These are phyloP conservation scores for Skeletonema marinoi DNA, from an alignment of 108 stramenopile genomes.

Conservation along the genomic window DNA sequence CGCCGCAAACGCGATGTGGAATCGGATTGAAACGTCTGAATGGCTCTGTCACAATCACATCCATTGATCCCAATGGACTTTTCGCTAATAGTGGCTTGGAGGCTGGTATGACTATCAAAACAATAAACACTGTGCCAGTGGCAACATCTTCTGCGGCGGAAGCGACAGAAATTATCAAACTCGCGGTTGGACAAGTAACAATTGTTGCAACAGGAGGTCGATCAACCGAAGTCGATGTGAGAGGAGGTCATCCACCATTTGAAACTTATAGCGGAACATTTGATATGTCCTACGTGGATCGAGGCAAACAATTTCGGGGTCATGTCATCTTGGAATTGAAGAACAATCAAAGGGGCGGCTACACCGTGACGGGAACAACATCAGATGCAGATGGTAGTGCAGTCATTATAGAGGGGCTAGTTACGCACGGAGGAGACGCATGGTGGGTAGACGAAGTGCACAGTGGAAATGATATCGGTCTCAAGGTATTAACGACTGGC, in stretches of 20 bases:
- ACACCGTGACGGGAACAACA: conserved; percentile 16
- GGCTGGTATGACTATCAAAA: background rate
- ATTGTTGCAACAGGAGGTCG: background rate
- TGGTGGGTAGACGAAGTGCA: conserved; percentile 36
- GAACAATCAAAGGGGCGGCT: conserved; percentile 10
- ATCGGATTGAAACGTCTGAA: background rate
- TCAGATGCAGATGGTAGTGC: conserved; percentile 25
- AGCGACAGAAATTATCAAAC: background rate
- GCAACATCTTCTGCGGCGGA: background rate
- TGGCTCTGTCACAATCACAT: background rate
- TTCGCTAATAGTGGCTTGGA: background rate
- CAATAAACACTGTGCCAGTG: background rate
- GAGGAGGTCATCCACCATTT: too few relatives aligned
- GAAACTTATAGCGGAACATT: conserved; percentile 17
- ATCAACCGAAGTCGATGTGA: too few relatives aligned
- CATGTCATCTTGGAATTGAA: background rate
- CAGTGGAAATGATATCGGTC: conserved; percentile 19
- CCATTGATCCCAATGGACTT: background rate
- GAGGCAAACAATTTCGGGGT: conserved; percentile 2
- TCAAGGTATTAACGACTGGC: conserved; percentile 27
- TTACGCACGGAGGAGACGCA: conserved; percentile 20
- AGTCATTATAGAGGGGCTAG: conserved; percentile 16
- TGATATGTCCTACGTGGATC: conserved; percentile 18
- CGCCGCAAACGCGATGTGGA: background rate
- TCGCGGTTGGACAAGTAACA: background rate